Evolutionary conservation across 2,329 filamentous ascomycete genomes (phyloP), one percentile per base, ranked within the genome.

Genomic region (Monilinia fructicola): DNA sequence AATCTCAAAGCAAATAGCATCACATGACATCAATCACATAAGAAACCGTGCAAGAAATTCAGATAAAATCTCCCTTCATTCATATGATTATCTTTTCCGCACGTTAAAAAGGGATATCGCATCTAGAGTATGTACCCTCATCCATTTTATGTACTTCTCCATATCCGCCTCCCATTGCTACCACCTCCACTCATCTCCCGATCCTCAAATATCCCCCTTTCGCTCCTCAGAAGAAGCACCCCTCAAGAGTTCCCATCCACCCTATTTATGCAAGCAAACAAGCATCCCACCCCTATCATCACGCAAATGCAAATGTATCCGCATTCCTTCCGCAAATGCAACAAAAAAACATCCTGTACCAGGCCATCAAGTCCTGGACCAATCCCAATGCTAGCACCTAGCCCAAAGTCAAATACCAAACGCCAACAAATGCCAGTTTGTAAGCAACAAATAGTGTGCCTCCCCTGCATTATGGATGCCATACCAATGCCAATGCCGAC

Each of bases 311-410:
- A 60, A 31, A 21, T 50, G 44, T 31, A 12, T 26, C n/a, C 46
- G n/a, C 10, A 50, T 50, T 10, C 46, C 46, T 12, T 26, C 46
- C 46, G 46, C 46, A 61, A 50, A 61, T 50, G 44, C 44, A 61
- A 50, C 44, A 35, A 60, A 38, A 38, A 38, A 9, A 28, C 44
- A 61, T 48, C 11, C 28, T 1, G 23, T 2, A 21, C 44, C 56
- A 50, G 12, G n/a, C 23, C 40, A 44, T 21, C 54, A 54, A 55
- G 26, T 18, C 21, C 14, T 31, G 16, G 46, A n/a, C 44, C 14
- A 60, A 60, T 50, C 44, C 58, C 44, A 52, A 59, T 59, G 56
- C 52, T n/a, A 28, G 26, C 28, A 44, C 40, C 18, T 59, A 59
- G 31, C 26, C 18, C 42, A 35, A 46, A 48, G 11, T 23, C 21